Conservation (phyloP, 495 filamentous ascomycete species). For the Cercophora sp. region DNA sequence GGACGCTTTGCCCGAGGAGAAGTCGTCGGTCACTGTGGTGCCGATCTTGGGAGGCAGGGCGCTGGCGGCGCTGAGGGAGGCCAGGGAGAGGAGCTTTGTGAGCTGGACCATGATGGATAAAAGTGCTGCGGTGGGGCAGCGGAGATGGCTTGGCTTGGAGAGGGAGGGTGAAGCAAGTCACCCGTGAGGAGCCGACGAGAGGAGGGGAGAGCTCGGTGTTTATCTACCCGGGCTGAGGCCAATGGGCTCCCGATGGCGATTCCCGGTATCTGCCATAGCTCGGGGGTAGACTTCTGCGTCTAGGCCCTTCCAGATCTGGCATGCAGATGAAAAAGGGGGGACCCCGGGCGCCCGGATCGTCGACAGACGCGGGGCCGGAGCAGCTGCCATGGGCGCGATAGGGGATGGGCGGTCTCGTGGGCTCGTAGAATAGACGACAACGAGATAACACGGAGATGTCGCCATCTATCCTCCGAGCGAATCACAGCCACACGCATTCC, state of each 20-base stretch:
- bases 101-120: neutral
- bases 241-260: slow-evolving; percentile 6
- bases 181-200: neutral
- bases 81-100: slow-evolving; percentile 20
- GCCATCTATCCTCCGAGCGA: neutral
- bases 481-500: neutral
- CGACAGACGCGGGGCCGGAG: neutral
- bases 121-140: neutral
- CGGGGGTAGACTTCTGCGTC: too few relatives aligned
- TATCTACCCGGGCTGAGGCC: slow-evolving; percentile 10
- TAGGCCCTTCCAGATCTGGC: slow-evolving; percentile 8
- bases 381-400: neutral
- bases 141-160: neutral
- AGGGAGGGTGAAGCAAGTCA: neutral
- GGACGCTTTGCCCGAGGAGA: slow-evolving; percentile 30
- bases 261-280: neutral
- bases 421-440: neutral
- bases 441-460: neutral
- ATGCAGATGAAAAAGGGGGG: neutral
- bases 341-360: neutral
- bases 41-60: slow-evolving; percentile 30
- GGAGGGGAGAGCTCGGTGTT: neutral
- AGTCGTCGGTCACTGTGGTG: slow-evolving; percentile 15
- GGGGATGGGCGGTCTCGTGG: too few relatives aligned
- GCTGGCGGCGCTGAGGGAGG: slow-evolving; percentile 15